Evolutionary conservation across 768 basidiomycete species (phyloP).

Genomic region (Hemileccinum impolitum): DNA sequence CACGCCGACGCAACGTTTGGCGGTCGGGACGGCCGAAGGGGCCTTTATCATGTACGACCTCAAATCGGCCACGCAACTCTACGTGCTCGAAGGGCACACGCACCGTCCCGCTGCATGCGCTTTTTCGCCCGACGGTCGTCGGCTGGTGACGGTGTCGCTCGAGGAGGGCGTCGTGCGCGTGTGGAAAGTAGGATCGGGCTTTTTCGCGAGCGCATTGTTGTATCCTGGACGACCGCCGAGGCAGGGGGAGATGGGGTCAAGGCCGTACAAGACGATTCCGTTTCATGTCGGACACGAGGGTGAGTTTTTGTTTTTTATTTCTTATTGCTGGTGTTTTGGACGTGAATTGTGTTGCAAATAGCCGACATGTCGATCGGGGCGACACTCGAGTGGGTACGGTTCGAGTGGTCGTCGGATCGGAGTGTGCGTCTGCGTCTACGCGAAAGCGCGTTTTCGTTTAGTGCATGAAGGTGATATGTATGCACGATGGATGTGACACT

Average conservation of each 20-base stretch:
- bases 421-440: too few relatives aligned
- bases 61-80: conserved; percentile 91
- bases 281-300: conserved; percentile 87
- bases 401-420: conserved; percentile 64
- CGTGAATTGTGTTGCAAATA: conserved; percentile 20
- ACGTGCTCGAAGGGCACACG: conserved; percentile 91
- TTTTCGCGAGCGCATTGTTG: conserved; percentile 72
- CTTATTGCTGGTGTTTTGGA: background rate
- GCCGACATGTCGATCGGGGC: conserved; percentile 58
- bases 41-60: conserved; percentile 95
- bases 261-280: conserved; percentile 83
- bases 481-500: too few relatives aligned
- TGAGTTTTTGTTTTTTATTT: conserved; percentile 30
- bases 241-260: conserved; percentile 77
- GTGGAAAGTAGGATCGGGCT: conserved; percentile 94
- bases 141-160: conserved; percentile 83
- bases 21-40: conserved; percentile 92
- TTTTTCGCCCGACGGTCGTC: conserved; percentile 90
- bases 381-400: conserved; percentile 66
- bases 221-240: conserved; percentile 87
- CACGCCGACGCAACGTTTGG: conserved; percentile 78
- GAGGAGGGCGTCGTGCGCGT: conserved; percentile 82
- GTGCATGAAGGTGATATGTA: too few relatives aligned
- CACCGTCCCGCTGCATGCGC: conserved; percentile 78
- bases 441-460: too few relatives aligned